Evolutionary conservation across 148 eudicot species (phyloP).

Genomic region (Chenopodium suecicum): DNA sequence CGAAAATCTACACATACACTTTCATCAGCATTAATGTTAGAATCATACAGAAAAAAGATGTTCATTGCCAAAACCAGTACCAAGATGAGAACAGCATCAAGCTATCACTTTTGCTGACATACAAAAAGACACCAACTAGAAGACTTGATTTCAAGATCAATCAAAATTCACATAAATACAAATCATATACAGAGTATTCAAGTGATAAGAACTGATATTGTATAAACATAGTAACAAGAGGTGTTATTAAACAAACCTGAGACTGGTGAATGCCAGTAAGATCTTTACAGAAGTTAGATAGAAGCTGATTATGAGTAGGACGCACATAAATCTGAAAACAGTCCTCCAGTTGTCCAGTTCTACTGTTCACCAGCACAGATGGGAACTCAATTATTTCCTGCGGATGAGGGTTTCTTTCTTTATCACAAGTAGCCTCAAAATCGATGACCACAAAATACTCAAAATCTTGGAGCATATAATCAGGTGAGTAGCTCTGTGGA

Average conservation of each 20-base stretch:
- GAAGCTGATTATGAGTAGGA: constrained; percentile 73
- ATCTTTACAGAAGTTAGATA: constrained; percentile 89
- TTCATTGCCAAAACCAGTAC: not conserved
- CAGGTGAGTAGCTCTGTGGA: constrained; percentile 54
- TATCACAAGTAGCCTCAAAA: constrained; percentile 98
- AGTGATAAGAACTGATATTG: not conserved
- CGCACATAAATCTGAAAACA: constrained; percentile 85
- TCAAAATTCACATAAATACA: not conserved
- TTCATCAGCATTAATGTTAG: not conserved
- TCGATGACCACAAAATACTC: constrained; percentile 94
- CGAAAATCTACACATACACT: not conserved
- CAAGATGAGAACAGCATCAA: not conserved
- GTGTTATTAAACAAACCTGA: constrained; percentile 52
- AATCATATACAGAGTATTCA: not conserved
- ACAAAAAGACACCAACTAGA: not conserved
- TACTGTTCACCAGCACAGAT: constrained; percentile 79
- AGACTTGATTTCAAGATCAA: not conserved
- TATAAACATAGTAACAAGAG: not conserved
- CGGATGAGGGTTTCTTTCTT: constrained; percentile 67
- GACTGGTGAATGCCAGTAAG: constrained; percentile 94
- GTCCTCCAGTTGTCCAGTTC: constrained; percentile 78
- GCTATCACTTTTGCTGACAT: constrained; percentile 6
- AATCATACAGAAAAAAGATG: not conserved
- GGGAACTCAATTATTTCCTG: constrained; percentile 99
- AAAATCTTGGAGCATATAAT: constrained; percentile 59